A percentile compares a stretch with the other conserved stretches of the same genome.
Evolutionary conservation across 805 yeast species (phyloP).

Genomic region (Kluyveromyces nonfermentans): DNA sequence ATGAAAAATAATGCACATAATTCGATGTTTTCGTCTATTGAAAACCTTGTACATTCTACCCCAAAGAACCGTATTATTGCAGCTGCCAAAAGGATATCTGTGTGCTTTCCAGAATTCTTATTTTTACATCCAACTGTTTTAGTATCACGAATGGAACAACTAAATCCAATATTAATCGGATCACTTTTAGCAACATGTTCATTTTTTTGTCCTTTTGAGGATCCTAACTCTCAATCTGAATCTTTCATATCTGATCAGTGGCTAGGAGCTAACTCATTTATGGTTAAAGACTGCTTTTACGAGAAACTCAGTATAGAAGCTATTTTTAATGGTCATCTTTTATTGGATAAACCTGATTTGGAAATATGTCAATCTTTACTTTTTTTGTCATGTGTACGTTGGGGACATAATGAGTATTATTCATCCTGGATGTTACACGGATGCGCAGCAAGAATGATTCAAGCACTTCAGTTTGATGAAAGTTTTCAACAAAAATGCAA

Average conservation of each 20-base stretch:
- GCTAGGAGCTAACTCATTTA: conserved; percentile 6
- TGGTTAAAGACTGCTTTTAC: conserved; percentile 5
- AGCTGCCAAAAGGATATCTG: conserved; percentile 3
- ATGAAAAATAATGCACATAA: conserved; percentile 2
- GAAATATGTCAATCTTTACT: conserved; percentile 6
- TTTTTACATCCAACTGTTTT: conserved; percentile 6
- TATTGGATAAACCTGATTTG: conserved; percentile 4
- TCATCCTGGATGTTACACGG: conserved; percentile 10
- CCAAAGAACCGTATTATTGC: conserved; percentile 1
- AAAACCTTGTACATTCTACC: conserved; percentile 2
- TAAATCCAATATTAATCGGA: conserved; percentile 6
- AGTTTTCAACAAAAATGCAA: conserved; percentile 2
- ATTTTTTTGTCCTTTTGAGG: conserved; percentile 5
- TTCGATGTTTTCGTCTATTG: conserved; percentile 1
- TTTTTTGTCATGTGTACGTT: conserved; percentile 3
- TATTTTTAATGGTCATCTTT: conserved; percentile 4
- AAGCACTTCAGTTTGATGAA: conserved; percentile 7
- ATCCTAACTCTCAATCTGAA: neutral
- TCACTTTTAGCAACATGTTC: conserved; percentile 4
- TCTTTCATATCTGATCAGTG: conserved; percentile 3
- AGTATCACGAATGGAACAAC: conserved; percentile 1
- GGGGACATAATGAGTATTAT: conserved; percentile 9
- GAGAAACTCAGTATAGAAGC: conserved; percentile 7
- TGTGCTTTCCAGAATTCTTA: conserved; percentile 7
- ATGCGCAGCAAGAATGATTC: conserved; percentile 7